Percentiles rank a stretch among this genome's conserved stretches.
These are phyloP conservation scores for Xylaria palmicola DNA, from an alignment of 495 filamentous ascomycete genomes.

Conservation along the genomic window DNA sequence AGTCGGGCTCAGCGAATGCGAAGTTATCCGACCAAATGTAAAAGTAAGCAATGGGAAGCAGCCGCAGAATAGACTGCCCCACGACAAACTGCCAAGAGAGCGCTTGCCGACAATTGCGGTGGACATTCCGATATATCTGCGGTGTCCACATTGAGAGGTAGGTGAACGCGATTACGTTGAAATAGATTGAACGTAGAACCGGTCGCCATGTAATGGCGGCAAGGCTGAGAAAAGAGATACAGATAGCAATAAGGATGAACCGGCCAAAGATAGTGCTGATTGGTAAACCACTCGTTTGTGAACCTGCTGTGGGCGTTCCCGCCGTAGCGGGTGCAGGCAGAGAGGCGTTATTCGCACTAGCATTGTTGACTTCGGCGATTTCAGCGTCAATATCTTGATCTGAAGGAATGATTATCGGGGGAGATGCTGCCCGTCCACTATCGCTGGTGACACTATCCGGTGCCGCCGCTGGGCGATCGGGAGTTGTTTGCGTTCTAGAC, in stretches of 20 bases:
- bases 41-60: slow-evolving; percentile 80
- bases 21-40: slow-evolving; percentile 73
- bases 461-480: slow-evolving; percentile 30
- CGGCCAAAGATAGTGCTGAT: slow-evolving; percentile 77
- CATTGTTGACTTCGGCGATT: slow-evolving; percentile 45
- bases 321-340: slow-evolving; percentile 32
- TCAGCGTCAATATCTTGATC: slow-evolving; percentile 75
- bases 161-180: slow-evolving; percentile 61
- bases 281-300: slow-evolving; percentile 31
- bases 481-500: slow-evolving; percentile 18
- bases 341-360: slow-evolving; percentile 26
- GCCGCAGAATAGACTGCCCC: slow-evolving; percentile 74
- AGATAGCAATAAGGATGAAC: slow-evolving; percentile 71
- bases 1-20: slow-evolving; percentile 71
- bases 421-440: slow-evolving; percentile 51
- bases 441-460: slow-evolving; percentile 38
- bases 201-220: slow-evolving; percentile 75
- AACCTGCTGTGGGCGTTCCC: slow-evolving; percentile 36
- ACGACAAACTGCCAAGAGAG: slow-evolving; percentile 84
- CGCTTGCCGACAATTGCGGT: slow-evolving; percentile 87
- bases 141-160: slow-evolving; percentile 92
- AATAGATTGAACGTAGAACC: slow-evolving; percentile 65
- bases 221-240: slow-evolving; percentile 69
- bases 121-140: slow-evolving; percentile 85
- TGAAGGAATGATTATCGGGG: slow-evolving; percentile 75